phyloP scores from a whole-genome alignment of 805 yeast genomes.

The Helenozyma rhizophorensis region DNA sequence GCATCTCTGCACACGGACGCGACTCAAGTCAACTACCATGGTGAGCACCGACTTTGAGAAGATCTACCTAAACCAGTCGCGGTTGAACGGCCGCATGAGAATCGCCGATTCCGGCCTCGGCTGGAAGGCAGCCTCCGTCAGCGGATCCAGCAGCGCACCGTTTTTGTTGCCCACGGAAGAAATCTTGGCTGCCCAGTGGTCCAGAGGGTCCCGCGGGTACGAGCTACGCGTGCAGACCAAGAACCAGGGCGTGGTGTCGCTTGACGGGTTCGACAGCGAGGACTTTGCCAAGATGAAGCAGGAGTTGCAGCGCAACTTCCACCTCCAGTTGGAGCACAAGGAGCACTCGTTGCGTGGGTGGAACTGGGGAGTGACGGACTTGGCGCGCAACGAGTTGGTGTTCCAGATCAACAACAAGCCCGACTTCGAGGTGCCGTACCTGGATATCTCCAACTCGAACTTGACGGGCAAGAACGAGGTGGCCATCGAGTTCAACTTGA shows the following conservation, averaged over 20 bases:
- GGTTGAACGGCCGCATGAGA: constrained; percentile 82
- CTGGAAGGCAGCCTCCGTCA: constrained; percentile 70
- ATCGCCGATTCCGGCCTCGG: constrained; percentile 96
- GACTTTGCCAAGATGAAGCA: constrained; percentile 79
- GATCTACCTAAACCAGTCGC: constrained; percentile 84
- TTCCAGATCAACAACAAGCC: constrained; percentile 87
- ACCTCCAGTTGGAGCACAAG: constrained; percentile 66
- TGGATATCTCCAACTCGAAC: constrained; percentile 76
- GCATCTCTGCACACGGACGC: too few species aligned
- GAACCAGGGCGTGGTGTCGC: constrained; percentile 74
- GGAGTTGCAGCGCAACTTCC: constrained; percentile 76
- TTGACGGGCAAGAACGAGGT: constrained; percentile 91
- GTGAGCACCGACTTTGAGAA: constrained; percentile 78
- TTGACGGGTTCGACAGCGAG: constrained; percentile 89
- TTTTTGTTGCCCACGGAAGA: constrained; percentile 86
- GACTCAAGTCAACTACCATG: too few species aligned
- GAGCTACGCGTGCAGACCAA: constrained; percentile 88
- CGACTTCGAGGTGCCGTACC: constrained; percentile 84
- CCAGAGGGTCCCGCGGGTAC: constrained; percentile 88
- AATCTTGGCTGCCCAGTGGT: constrained; percentile 78
- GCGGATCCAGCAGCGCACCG: constrained; percentile 55
- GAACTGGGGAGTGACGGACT: constrained; percentile 97
- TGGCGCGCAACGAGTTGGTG: constrained; percentile 86
- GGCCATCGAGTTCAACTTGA: constrained; percentile 75
- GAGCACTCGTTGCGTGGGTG: constrained; percentile 97